A percentile compares a stretch with the other conserved stretches of the same genome.
phyloP scores from a whole-genome alignment of 2,329 filamentous ascomycete genomes.

The Fusarium pseudocircinatum region DNA sequence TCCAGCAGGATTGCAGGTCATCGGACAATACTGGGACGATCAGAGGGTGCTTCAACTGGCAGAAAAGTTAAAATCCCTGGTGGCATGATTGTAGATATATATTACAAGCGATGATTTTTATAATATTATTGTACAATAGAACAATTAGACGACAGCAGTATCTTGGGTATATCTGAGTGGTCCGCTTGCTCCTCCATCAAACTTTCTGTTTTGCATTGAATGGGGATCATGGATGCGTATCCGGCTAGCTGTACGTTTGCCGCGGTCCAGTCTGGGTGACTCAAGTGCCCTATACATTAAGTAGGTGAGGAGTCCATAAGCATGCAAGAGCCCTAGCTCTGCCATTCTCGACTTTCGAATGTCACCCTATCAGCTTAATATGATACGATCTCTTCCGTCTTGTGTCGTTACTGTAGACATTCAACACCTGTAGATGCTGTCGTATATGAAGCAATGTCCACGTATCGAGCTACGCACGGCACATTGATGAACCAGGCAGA shows the following conservation, averaged over 20 bases:
- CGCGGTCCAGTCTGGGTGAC: neutral
- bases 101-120: conserved; percentile 25
- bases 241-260: neutral
- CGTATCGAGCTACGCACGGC: neutral
- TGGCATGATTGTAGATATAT: conserved; percentile 10
- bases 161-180: neutral
- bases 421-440: neutral
- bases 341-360: neutral
- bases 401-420: neutral
- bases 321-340: neutral
- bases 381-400: neutral
- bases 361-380: neutral
- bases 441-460: neutral
- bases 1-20: conserved; percentile 73
- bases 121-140: conserved; percentile 30
- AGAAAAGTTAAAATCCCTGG: conserved; percentile 52
- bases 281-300: neutral
- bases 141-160: neutral
- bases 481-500: neutral
- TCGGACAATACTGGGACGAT: conserved; percentile 86
- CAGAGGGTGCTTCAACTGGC: conserved; percentile 69
- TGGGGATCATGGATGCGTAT: neutral
- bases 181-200: neutral
- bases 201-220: neutral
- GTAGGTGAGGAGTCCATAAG: neutral